Percentiles rank a stretch among this genome's conserved stretches.
phyloP scores from a whole-genome alignment of 768 basidiomycete genomes.

The Clitopilus hobsonii region DNA sequence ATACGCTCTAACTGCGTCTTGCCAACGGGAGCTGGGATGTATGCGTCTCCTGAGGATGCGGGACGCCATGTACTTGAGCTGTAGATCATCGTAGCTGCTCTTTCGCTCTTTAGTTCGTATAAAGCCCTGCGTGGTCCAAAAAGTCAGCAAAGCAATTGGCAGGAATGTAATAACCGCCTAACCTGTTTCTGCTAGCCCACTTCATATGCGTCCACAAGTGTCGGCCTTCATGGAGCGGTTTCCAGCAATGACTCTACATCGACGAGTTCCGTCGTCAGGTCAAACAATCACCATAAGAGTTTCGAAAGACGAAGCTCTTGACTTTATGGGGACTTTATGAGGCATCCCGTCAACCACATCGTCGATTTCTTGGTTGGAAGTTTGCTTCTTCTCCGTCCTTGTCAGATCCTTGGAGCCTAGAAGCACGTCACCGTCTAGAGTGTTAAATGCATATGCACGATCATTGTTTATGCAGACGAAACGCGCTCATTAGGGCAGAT shows the following conservation, averaged over 20 bases:
- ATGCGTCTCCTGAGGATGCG: too few species aligned
- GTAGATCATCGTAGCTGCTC: too few species aligned
- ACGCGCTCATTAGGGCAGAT: conserved; percentile 35
- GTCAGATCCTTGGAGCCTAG: conserved; percentile 62
- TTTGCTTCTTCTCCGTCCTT: conserved; percentile 41
- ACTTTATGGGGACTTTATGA: conserved; percentile 57
- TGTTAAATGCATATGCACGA: conserved; percentile 26
- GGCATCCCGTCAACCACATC: conserved; percentile 45
- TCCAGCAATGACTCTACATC: conserved; percentile 55
- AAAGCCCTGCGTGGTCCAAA: too few species aligned
- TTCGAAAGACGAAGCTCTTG: conserved; percentile 23
- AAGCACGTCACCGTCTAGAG: conserved; percentile 53
- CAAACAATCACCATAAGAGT: background rate
- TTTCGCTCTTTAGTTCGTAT: too few species aligned
- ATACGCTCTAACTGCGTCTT: too few species aligned
- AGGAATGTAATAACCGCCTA: too few species aligned
- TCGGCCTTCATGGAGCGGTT: conserved; percentile 51
- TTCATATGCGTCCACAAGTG: conserved; percentile 33
- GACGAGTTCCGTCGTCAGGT: background rate
- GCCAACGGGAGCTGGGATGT: too few species aligned
- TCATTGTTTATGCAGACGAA: conserved; percentile 49
- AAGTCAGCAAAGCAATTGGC: too few species aligned
- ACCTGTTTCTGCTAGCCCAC: conserved; percentile 17
- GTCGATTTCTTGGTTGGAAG: conserved; percentile 34
- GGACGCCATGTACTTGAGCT: too few species aligned